Base-by-base conservation (phyloP, 257 asterid species). In the Lycium barbarum region DNA sequence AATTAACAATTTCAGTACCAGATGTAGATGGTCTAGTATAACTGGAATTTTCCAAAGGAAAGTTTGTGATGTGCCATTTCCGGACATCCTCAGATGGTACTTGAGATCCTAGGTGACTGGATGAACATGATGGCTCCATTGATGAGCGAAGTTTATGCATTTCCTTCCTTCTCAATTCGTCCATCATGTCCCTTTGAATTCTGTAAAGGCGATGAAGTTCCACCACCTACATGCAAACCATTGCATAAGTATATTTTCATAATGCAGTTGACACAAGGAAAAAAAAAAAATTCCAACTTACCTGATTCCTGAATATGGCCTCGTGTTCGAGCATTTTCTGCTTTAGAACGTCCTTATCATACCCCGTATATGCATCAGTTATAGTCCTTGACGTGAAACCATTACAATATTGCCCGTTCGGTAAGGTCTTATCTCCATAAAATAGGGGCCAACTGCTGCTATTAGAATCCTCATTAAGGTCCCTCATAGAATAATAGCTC, bases 261-360 rank as follows among this genome's bases (percentile, higher is more conserved):
- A 22, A 68, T 36, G 49, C 14, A 1, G 13, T 15, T 14, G 49
- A 14, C 22, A 15, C 61, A 55, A 13, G 57, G 4, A 51, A 18
- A 36, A 38, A 15, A 0, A 53, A 62, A n/a, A 45, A 85, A 68
- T 57, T 62, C 80, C 22, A 43, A 40, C 72, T 74, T 90, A 95
- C 99, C 97, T 96, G 99, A 86, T 91, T 88, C 91, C 88, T 90
- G 85, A 96, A 96, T 83, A 93, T 88, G 13, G 93, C 93, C 92
- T 96, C 99, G n/a, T 96, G 99, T 85, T 96, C 97, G 36, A 95
- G 91, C 94, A 96, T 96, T 88, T 91, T 94, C 89, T 92, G 98
- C 93, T 93, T 96, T 83, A 96, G 74, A 82, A 90, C 88, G 84
- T 94, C 96, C 92, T 91, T 94, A 61, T 93, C 96, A 88, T 84